phyloP scores from a whole-genome alignment of 352 stramenopile species.

The Phytopythium chamaehyphon region DNA sequence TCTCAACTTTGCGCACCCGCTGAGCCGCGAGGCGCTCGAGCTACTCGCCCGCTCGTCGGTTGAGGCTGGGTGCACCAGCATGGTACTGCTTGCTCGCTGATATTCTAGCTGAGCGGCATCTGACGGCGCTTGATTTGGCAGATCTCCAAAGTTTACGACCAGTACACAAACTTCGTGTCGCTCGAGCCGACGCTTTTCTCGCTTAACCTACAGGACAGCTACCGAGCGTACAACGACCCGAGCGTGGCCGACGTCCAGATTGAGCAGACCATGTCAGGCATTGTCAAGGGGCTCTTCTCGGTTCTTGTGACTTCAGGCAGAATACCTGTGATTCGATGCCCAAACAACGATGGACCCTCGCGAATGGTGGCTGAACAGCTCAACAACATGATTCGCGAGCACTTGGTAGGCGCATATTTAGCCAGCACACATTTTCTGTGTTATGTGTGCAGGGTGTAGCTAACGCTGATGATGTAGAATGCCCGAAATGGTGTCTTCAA shows the following conservation, averaged over 20 bases:
- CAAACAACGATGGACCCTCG: conserved; percentile 89
- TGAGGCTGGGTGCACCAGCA: conserved; percentile 68
- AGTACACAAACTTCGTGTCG: conserved; percentile 97
- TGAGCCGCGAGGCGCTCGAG: conserved; percentile 86
- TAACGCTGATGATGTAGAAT: conserved; percentile 19
- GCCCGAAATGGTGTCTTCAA: conserved; percentile 64
- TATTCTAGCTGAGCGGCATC: conserved; percentile 2
- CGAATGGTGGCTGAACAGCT: conserved; percentile 97
- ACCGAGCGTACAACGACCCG: conserved; percentile 93
- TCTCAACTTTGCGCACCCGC: conserved; percentile 93
- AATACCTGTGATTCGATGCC: conserved; percentile 95
- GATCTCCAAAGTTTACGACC: conserved; percentile 95
- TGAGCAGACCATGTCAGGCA: conserved; percentile 64
- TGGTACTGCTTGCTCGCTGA: conserved; percentile 27
- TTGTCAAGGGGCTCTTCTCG: conserved; percentile 88
- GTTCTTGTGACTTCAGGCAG: conserved; percentile 91
- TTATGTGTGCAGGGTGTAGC: not conserved
- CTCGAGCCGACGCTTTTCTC: conserved; percentile 95
- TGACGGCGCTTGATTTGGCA: conserved; percentile 8
- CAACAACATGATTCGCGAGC: conserved; percentile 71
- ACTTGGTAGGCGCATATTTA: conserved; percentile 36
- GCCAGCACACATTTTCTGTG: not conserved
- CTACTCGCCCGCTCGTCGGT: conserved; percentile 78
- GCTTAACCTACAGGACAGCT: conserved; percentile 91
- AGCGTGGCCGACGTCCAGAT: conserved; percentile 73